phyloP scores from a whole-genome alignment of 345 rosid genomes.

The Euphorbia pulcherrima region DNA sequence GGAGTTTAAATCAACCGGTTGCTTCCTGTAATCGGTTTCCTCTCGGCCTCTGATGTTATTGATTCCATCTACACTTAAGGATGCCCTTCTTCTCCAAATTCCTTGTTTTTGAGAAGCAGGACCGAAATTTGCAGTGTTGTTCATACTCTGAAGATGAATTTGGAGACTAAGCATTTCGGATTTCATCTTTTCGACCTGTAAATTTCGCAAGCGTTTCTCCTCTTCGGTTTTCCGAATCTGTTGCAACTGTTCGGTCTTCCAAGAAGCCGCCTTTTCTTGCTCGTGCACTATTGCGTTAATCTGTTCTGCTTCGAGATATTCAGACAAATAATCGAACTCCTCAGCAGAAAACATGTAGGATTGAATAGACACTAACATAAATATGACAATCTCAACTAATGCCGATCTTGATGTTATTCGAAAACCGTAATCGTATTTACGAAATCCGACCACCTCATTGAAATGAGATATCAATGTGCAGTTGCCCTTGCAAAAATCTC shows the following conservation, averaged over 20 bases:
- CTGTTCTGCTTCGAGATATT: constrained; percentile 46
- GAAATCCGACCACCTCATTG: constrained; percentile 38
- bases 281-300: constrained; percentile 33
- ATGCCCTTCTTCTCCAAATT: constrained; percentile 17
- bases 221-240: constrained; percentile 40
- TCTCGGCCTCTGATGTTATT: not conserved
- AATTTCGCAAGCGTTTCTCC: constrained; percentile 38
- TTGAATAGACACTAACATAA: constrained; percentile 42
- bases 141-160: constrained; percentile 32
- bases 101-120: constrained; percentile 16
- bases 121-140: constrained; percentile 15
- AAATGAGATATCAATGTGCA: constrained; percentile 27
- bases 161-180: constrained; percentile 44
- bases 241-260: constrained; percentile 44
- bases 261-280: constrained; percentile 44
- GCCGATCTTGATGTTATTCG: constrained; percentile 49
- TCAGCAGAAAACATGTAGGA: constrained; percentile 41
- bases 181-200: constrained; percentile 48
- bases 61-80: constrained; percentile 4
- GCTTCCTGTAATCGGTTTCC: constrained; percentile 11
- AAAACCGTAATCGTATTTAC: constrained; percentile 48
- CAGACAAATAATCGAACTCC: constrained; percentile 38
- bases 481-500: constrained; percentile 26
- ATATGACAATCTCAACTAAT: constrained; percentile 45
- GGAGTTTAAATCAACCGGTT: constrained; percentile 13